These are phyloP conservation scores for Larix kaempferi DNA, from an alignment of 75 land plant genomes.

Conservation along the genomic window DNA sequence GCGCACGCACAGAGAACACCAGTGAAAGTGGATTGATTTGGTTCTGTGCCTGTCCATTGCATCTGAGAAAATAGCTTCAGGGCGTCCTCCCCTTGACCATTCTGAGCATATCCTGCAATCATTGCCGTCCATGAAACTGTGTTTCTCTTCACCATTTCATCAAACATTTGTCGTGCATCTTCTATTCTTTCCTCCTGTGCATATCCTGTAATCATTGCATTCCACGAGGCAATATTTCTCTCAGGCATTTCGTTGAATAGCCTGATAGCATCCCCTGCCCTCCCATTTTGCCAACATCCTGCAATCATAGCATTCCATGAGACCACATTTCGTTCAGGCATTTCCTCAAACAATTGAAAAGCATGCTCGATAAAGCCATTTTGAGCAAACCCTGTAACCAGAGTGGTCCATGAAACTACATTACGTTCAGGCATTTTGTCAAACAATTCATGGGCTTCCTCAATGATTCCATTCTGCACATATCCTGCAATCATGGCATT, in stretches of 20 bases:
- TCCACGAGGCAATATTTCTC: slow-evolving; percentile 40
- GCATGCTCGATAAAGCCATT: slow-evolving; percentile 24
- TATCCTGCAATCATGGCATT: slow-evolving; percentile 35
- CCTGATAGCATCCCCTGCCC: slow-evolving; percentile 35
- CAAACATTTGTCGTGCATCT: slow-evolving; percentile 44
- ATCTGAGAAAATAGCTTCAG: slow-evolving; percentile 12
- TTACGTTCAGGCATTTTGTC: slow-evolving; percentile 30
- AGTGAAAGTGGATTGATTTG: too few species aligned
- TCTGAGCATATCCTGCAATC: slow-evolving; percentile 31
- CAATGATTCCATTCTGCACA: slow-evolving; percentile 15
- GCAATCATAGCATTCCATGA: slow-evolving; percentile 59
- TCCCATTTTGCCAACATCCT: slow-evolving; percentile 42
- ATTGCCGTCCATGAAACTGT: slow-evolving; percentile 33
- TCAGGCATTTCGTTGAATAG: slow-evolving; percentile 51
- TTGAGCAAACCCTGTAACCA: slow-evolving; percentile 25
- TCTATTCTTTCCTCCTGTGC: slow-evolving; percentile 50
- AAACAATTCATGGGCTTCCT: slow-evolving; percentile 30
- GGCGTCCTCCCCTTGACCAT: slow-evolving; percentile 14
- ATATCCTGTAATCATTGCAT: slow-evolving; percentile 59
- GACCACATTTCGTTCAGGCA: slow-evolving; percentile 29
- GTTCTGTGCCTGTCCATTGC: slow-evolving; percentile 23
- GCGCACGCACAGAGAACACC: too few species aligned
- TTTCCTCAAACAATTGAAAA: slow-evolving; percentile 30
- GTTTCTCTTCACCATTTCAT: slow-evolving; percentile 26
- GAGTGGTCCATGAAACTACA: slow-evolving; percentile 33